Evolutionary conservation across 768 basidiomycete genomes (phyloP).

Genomic region (Auriscalpium microsporum): DNA sequence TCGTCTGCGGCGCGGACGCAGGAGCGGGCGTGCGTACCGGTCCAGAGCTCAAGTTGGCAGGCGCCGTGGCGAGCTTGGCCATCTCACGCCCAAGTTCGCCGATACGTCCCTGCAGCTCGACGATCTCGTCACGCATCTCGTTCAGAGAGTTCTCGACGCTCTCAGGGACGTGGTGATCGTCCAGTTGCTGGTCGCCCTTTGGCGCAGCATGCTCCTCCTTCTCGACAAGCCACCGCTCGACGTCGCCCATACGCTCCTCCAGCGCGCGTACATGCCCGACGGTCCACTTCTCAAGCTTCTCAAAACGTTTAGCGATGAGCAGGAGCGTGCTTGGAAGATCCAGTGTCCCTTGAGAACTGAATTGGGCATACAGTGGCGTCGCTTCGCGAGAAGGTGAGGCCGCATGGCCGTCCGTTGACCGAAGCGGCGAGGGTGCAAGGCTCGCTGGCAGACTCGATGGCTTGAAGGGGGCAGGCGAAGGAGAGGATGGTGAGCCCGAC

Average conservation of each 20-base stretch:
- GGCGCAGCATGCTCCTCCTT: constrained; percentile 30
- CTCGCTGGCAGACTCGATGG: constrained; percentile 42
- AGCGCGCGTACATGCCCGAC: constrained; percentile 81
- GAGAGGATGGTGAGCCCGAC: constrained; percentile 50
- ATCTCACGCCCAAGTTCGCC: constrained; percentile 72
- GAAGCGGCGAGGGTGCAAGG: constrained; percentile 59
- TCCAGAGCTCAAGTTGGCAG: constrained; percentile 43
- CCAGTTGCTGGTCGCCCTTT: not conserved
- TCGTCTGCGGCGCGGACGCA: constrained; percentile 36
- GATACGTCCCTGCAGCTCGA: constrained; percentile 68
- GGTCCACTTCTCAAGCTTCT: constrained; percentile 86
- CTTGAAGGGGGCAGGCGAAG: constrained; percentile 42
- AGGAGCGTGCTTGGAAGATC: constrained; percentile 71
- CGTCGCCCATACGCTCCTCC: constrained; percentile 88
- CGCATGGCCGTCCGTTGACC: constrained; percentile 33
- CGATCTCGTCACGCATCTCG: constrained; percentile 57
- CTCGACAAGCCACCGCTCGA: constrained; percentile 84
- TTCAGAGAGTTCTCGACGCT: constrained; percentile 34
- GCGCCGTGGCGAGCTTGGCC: constrained; percentile 58
- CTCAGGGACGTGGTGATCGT: constrained; percentile 13
- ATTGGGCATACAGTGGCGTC: constrained; percentile 72
- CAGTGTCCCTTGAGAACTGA: constrained; percentile 59
- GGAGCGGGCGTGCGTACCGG: constrained; percentile 39
- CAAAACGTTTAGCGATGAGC: constrained; percentile 70
- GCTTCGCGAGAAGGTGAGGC: constrained; percentile 48